phyloP scores from a whole-genome alignment of 306 rosid genomes.

The Ormosia semicastrata region DNA sequence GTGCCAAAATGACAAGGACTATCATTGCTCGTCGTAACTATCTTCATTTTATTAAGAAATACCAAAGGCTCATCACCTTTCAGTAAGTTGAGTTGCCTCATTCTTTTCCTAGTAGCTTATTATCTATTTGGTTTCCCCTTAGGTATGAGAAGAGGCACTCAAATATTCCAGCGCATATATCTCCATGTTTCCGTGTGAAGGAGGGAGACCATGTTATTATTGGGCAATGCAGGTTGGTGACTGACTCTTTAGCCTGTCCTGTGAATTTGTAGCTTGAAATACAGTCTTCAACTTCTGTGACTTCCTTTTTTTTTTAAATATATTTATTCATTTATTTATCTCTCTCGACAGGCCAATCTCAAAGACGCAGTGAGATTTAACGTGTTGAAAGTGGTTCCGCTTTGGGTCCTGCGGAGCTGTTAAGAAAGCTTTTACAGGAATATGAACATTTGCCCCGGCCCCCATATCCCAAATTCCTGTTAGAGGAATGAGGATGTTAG shows the following conservation, averaged over 20 bases:
- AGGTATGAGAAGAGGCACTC: slow-evolving; percentile 75
- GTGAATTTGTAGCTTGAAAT: background rate
- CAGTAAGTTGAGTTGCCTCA: background rate
- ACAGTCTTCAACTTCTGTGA: background rate
- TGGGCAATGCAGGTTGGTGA: slow-evolving; percentile 65
- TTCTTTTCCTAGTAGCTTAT: background rate
- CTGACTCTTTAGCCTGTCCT: background rate
- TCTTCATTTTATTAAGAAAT: slow-evolving; percentile 61
- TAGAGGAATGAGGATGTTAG: background rate
- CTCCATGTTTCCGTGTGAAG: slow-evolving; percentile 71
- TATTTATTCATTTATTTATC: background rate
- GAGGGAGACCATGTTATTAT: slow-evolving; percentile 64
- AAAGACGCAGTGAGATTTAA: slow-evolving; percentile 65
- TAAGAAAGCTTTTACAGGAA: slow-evolving; percentile 59
- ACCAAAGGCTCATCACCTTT: slow-evolving; percentile 34
- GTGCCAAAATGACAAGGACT: slow-evolving; percentile 69
- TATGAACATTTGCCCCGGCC: slow-evolving; percentile 11
- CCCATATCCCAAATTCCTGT: background rate
- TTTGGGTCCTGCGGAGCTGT: slow-evolving; percentile 43
- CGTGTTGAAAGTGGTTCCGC: slow-evolving; percentile 59
- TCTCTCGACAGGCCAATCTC: slow-evolving; percentile 51
- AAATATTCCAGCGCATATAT: slow-evolving; percentile 59
- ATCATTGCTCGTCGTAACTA: slow-evolving; percentile 63
- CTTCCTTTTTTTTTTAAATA: background rate
- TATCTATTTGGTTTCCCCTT: background rate